Conservation (phyloP, 2,329 filamentous ascomycete genomes). For the Aquanectria penicillioides region DNA sequence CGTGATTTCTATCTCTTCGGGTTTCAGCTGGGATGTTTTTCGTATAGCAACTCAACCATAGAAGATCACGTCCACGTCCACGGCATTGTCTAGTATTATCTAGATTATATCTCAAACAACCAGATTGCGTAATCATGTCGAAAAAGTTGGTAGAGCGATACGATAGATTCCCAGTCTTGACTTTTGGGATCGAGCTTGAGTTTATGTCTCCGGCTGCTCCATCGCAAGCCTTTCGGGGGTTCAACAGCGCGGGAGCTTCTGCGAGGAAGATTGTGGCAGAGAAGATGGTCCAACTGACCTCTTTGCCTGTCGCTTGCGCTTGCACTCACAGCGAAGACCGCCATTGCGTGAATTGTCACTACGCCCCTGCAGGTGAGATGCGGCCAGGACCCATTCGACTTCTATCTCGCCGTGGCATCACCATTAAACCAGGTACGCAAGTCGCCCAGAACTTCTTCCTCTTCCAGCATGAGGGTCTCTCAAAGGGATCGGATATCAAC, state of each 20-base stretch:
- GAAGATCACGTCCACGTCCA: no score
- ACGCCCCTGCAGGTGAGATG: constrained; percentile 17
- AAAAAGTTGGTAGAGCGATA: not conserved
- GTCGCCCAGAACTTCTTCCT: constrained; percentile 20
- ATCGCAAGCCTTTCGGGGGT: not conserved
- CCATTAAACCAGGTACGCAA: not conserved
- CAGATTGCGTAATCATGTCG: not conserved
- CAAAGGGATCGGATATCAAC: not conserved
- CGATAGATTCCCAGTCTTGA: constrained; percentile 1
- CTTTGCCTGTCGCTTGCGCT: constrained; percentile 4
- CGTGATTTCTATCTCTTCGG: no score
- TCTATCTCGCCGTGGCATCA: not conserved
- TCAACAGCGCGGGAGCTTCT: not conserved
- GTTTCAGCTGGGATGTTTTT: no score
- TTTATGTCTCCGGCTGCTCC: constrained; percentile 26
- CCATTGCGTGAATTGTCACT: constrained; percentile 10
- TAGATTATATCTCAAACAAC: no score
- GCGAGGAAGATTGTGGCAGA: not conserved
- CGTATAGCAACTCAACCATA: no score
- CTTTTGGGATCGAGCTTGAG: constrained; percentile 39
- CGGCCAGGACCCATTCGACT: not conserved
- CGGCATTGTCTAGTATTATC: no score
- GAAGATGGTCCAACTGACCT: not conserved
- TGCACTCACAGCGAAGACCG: not conserved
- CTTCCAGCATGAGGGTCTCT: constrained; percentile 25